Base-by-base conservation (phyloP, 2,329 filamentous ascomycete species). In the Westerdykella ornata region DNA sequence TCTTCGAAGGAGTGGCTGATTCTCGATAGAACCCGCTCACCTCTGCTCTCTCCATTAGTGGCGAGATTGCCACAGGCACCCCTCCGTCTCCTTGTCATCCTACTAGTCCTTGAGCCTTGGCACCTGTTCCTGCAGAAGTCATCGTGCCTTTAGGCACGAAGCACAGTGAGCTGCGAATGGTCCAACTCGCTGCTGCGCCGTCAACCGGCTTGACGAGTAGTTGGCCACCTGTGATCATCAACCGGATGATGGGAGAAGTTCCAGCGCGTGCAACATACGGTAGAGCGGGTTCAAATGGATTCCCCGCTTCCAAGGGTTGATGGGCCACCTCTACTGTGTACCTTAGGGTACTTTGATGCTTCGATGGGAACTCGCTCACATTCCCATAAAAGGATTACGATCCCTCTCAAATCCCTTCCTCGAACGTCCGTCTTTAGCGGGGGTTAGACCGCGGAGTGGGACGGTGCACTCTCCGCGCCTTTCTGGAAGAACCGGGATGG, bases 211-310 rank as follows among this genome's bases (percentile, higher is more conserved):
- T 28, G 40, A n/a, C n/a, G n/a, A n/a, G 37, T 36, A 45, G 44
- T 49, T 57, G 8, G 55, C 52, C 54, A 55, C 53, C 45, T 56
- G 48, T 50, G 58, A 62, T 60, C 57, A 57, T 46, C 58, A 48
- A 41, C 59, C 46, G 45, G 56, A 56, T 57, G 42, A 38, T 42
- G 36, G 46, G 46, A 46, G 45, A 44, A 45, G 44, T 47, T 46
- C 52, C 53, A 42, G 53, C 35, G 32, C 15, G 16, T 33, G 52
- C 49, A 53, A 45, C 18, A 38, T 44, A n/a, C n/a, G n/a, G n/a
- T n/a, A 34, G 52, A 50, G 50, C 52, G 48, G 54, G 36, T 16
- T 20, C 19, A 20, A 31, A 20, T 19, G 16, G 28, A 42, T 9
- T 11, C 44, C 42, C 42, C 37, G 42, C 39, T 17, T 36, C 31